A percentile compares a stretch with the other conserved stretches of the same genome.
Evolutionary conservation across 176 grass and related monocot genomes (phyloP).

Genomic region (Paspalum notatum): DNA sequence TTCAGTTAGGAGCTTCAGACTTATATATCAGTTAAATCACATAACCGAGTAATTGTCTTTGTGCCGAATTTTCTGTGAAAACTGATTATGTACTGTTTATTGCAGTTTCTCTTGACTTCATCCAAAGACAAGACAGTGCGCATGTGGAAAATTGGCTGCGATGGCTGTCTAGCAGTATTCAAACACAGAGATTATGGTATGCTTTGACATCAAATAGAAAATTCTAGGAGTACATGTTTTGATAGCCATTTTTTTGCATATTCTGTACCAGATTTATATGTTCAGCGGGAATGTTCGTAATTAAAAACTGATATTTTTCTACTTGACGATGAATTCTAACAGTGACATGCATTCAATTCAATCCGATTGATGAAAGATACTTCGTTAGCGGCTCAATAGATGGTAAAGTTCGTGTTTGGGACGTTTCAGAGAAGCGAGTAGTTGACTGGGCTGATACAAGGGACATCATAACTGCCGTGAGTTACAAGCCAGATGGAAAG

Average conservation of each 20-base stretch:
- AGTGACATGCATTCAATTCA: constrained; percentile 83
- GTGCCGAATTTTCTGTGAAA: background rate
- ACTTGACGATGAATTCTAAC: constrained; percentile 22
- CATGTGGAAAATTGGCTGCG: constrained; percentile 81
- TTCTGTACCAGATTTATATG: background rate
- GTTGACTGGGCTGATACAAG: constrained; percentile 68
- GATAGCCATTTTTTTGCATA: background rate
- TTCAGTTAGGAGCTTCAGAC: background rate
- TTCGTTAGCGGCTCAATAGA: constrained; percentile 86
- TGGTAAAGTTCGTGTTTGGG: constrained; percentile 76
- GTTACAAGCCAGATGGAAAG: constrained; percentile 75
- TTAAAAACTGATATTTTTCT: background rate
- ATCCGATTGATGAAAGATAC: constrained; percentile 61
- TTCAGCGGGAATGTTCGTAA: background rate
- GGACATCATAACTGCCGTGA: constrained; percentile 66
- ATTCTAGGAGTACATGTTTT: background rate
- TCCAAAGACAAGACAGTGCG: constrained; percentile 80
- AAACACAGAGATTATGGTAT: constrained; percentile 74
- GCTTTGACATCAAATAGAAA: background rate
- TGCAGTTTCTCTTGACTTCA: constrained; percentile 76
- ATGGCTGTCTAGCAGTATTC: constrained; percentile 68
- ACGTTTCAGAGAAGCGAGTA: constrained; percentile 68
- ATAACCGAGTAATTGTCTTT: background rate
- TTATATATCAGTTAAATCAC: background rate
- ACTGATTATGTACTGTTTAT: constrained; percentile 3